phyloP scores from a whole-genome alignment of 257 asterid genomes.

The Avicennia marina region DNA sequence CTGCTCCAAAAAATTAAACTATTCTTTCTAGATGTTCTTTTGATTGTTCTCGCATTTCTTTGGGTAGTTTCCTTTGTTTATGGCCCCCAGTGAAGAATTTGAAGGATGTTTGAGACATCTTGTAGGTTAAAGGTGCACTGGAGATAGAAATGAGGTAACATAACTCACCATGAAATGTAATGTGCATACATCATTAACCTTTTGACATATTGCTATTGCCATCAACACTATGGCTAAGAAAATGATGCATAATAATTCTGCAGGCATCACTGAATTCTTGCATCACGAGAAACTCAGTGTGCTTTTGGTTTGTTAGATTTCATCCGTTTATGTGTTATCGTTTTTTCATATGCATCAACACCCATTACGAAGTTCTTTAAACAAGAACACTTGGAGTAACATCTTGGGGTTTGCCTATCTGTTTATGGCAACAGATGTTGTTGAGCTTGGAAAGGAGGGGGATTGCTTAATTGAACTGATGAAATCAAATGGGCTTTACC shows the following conservation, averaged over 20 bases:
- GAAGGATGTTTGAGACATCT: constrained; percentile 87
- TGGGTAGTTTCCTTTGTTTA: constrained; percentile 13
- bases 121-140: constrained; percentile 75
- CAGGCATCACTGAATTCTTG: constrained; percentile 75
- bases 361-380: too few relatives aligned
- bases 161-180: too few relatives aligned
- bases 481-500: constrained; percentile 36
- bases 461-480: constrained; percentile 56
- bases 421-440: constrained; percentile 64
- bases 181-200: too few relatives aligned
- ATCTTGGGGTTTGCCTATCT: too few relatives aligned
- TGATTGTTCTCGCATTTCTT: not conserved
- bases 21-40: too few relatives aligned
- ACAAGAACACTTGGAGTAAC: not conserved
- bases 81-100: constrained; percentile 98
- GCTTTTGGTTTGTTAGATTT: constrained; percentile 55
- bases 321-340: not conserved
- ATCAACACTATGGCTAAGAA: too few relatives aligned
- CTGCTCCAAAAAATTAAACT: too few relatives aligned
- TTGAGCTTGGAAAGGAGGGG: constrained; percentile 74
- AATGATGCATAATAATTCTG: too few relatives aligned
- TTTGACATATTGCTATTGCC: too few relatives aligned
- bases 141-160: constrained; percentile 80
- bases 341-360: not conserved
- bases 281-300: constrained; percentile 58